Conservation (phyloP, 768 basidiomycete genomes). For the Exsudoporus frostii region DNA sequence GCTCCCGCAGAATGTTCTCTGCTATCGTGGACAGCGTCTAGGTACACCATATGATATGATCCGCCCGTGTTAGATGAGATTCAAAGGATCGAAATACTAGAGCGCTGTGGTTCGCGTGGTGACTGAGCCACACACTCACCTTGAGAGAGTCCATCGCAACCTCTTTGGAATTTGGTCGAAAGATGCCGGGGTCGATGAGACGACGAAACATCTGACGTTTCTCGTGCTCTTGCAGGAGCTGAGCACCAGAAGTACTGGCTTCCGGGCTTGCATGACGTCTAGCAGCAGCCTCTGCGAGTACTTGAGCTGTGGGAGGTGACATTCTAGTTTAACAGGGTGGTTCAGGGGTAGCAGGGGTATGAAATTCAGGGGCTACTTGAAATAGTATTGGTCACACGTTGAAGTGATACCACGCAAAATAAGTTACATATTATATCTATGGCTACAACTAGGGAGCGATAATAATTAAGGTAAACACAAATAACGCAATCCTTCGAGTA, state of each 20-base stretch:
- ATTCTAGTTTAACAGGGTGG: conserved; percentile 13
- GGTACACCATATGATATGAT: no score
- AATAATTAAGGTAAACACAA: not conserved
- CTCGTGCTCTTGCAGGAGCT: conserved; percentile 50
- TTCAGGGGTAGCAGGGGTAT: not conserved
- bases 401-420: no score
- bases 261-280: conserved; percentile 16
- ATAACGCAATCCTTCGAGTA: not conserved
- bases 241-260: conserved; percentile 1
- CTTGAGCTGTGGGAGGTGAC: conserved; percentile 15
- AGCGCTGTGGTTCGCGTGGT: not conserved
- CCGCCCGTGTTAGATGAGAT: not conserved
- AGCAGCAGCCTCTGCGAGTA: conserved; percentile 29
- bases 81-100: not conserved
- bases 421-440: not conserved
- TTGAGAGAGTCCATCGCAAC: conserved; percentile 60
- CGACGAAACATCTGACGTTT: conserved; percentile 70
- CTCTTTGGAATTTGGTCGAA: conserved; percentile 63
- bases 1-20: conserved; percentile 71
- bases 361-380: conserved; percentile 17
- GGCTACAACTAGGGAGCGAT: conserved; percentile 1
- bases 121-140: conserved; percentile 35
- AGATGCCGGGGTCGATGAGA: conserved; percentile 75
- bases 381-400: not conserved
- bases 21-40: conserved; percentile 63